Evolutionary conservation across 1,139 yeast genomes (phyloP), one percentile per base, ranked within the genome.

Genomic region (Geotrichum histeridarum): DNA sequence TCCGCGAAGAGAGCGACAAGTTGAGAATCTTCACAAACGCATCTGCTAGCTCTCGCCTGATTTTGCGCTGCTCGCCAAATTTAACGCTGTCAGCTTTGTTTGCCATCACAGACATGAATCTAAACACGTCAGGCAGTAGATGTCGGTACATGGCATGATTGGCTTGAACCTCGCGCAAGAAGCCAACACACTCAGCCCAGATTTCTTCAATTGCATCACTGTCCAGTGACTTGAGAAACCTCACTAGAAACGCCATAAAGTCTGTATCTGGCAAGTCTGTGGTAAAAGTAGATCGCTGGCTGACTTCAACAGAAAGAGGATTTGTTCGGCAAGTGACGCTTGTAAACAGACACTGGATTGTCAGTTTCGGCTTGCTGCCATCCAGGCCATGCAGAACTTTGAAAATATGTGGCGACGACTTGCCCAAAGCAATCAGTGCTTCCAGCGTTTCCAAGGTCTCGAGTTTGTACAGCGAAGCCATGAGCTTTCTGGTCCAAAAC

Each of bases 391-490:
- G 90, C 31, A 86, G 70, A 4, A 88, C 64, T 61, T 84, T 85
- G 60, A 78, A 76, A 7, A 77, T 69, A 18, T 66, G 54, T 9
- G 62, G 42, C 64, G 53, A 54, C 7, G 58, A 42, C n/a, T 46
- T 52, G 15, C 60, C 59, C 48, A 73, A 66, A 31, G 71, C 72
- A 22, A 87, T 76, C 58, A 89, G 69, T 4, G 81, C 75, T 63
- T 85, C 93, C 56, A 90, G 70, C 0, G 85, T 82, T 63, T 89
- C 95, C 51, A 80, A 73, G 17, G 94, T 83, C 65, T 88, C 95
- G 41, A 86, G 66, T 6, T 76, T 76, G 70, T 84, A 84, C 52
- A 88, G 71, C 12, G 80, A 73, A 58, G 86, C 93, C 57, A 91
- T 68, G 17, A 90, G 67, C 60, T 78, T 81, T 53, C 89, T 81